phyloP scores from a whole-genome alignment of 2,329 filamentous ascomycete genomes.

The Mollisiaceae sp. region DNA sequence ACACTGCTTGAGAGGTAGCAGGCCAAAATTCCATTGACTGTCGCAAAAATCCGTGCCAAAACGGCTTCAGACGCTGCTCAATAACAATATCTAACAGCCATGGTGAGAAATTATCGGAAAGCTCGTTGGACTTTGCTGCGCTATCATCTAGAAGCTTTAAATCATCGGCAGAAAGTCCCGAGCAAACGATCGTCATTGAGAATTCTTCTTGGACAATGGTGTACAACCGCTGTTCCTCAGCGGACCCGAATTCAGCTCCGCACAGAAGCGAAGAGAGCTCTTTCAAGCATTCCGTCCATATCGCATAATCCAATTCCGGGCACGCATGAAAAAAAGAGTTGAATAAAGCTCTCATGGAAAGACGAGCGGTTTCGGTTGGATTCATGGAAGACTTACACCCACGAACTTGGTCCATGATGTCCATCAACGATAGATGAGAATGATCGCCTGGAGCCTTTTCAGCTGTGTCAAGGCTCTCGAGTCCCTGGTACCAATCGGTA shows the following conservation, averaged over 20 bases:
- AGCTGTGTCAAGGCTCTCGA: not conserved
- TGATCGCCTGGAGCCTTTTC: slow-evolving; percentile 1
- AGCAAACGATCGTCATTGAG: not conserved
- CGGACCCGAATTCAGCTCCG: not conserved
- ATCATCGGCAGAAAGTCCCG: slow-evolving; percentile 3
- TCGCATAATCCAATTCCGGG: not conserved
- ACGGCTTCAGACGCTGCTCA: slow-evolving; percentile 1
- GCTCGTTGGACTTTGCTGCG: not conserved
- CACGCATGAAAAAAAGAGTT: not conserved
- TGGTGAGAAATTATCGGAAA: slow-evolving; percentile 1
- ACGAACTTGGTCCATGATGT: not conserved
- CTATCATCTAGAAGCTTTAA: slow-evolving; percentile 3
- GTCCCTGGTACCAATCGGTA: not conserved
- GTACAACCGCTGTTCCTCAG: not conserved
- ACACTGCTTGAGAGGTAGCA: not conserved
- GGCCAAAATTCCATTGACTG: not conserved
- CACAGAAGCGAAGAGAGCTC: slow-evolving; percentile 3
- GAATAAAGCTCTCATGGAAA: slow-evolving; percentile 5
- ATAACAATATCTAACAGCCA: slow-evolving; percentile 6
- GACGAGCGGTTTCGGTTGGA: slow-evolving; percentile 2
- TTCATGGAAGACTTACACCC: not conserved
- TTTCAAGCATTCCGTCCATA: slow-evolving; percentile 3
- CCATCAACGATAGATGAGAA: slow-evolving; percentile 2
- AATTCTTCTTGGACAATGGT: slow-evolving; percentile 9
- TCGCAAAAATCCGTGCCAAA: slow-evolving; percentile 2